These are phyloP conservation scores for Termitomyces sp. DNA, from an alignment of 768 basidiomycete genomes.

Conservation along the genomic window DNA sequence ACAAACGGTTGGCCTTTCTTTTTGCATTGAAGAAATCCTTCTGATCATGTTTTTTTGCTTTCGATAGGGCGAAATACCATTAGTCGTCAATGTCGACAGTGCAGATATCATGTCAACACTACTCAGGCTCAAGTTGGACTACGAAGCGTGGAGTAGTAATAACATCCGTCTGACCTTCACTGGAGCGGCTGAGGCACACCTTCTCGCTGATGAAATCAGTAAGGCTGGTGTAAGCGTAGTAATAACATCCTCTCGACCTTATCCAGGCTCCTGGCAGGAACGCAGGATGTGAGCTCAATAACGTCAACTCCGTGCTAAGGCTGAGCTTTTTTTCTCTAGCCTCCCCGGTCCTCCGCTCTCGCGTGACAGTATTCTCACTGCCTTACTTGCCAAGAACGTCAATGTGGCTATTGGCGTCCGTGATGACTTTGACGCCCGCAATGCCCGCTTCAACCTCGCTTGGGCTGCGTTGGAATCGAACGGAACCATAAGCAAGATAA, in stretches of 20 bases:
- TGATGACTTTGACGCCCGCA: conserved; percentile 59
- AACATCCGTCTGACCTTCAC: conserved; percentile 41
- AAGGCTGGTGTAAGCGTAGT: conserved; percentile 66
- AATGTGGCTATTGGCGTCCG: conserved; percentile 57
- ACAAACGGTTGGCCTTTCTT: conserved; percentile 25
- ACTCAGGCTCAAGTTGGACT: conserved; percentile 51
- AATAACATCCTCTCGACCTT: conserved; percentile 55
- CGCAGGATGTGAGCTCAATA: conserved; percentile 46
- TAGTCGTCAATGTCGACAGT: conserved; percentile 63
- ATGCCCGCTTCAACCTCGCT: conserved; percentile 60
- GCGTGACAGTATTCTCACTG: conserved; percentile 45
- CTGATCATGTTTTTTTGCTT: background rate
- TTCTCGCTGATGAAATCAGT: conserved; percentile 59
- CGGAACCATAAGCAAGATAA: conserved; percentile 31
- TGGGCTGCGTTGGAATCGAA: conserved; percentile 32
- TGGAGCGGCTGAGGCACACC: conserved; percentile 55
- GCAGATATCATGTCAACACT: conserved; percentile 75
- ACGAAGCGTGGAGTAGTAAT: conserved; percentile 30
- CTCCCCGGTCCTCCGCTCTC: conserved; percentile 68
- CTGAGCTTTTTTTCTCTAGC: conserved; percentile 22
- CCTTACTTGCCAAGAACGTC: conserved; percentile 53
- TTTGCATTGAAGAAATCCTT: conserved; percentile 13
- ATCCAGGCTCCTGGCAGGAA: conserved; percentile 59
- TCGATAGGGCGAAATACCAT: conserved; percentile 46
- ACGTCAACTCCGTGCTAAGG: background rate